Conservation (phyloP, 2,329 filamentous ascomycete species). For the Colletotrichum viniferum region DNA sequence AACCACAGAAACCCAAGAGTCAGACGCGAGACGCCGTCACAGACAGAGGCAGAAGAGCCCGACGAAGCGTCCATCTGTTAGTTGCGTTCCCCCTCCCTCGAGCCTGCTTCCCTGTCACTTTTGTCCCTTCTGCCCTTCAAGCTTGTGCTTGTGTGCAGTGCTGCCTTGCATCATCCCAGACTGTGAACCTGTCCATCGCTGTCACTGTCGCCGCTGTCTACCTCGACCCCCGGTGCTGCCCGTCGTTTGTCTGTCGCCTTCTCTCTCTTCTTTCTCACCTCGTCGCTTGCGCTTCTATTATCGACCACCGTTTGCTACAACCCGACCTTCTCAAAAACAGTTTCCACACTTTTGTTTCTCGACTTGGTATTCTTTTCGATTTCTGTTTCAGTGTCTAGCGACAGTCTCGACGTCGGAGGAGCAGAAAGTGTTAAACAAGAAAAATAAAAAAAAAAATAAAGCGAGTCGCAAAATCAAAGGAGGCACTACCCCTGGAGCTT, state of each 20-base stretch:
- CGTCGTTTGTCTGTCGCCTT: neutral
- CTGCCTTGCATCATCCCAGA: constrained; percentile 17
- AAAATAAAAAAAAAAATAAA: neutral
- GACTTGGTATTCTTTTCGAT: neutral
- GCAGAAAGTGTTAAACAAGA: neutral
- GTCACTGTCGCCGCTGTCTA: constrained; percentile 63
- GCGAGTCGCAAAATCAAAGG: neutral
- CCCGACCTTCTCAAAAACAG: neutral
- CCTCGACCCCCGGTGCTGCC: constrained; percentile 63
- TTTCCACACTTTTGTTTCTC: neutral
- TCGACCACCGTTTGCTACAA: neutral
- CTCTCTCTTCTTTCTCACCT: neutral
- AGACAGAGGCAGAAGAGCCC: constrained; percentile 6
- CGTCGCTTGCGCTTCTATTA: neutral
- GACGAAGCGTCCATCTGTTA: neutral
- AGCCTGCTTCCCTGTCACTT: constrained; percentile 1
- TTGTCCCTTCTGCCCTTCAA: neutral
- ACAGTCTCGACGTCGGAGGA: neutral
- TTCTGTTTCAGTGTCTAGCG: neutral
- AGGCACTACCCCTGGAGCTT: constrained; percentile 2
- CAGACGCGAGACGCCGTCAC: neutral
- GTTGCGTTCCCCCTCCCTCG: neutral
- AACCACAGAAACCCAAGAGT: neutral
- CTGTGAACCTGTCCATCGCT: neutral
- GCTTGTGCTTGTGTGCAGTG: neutral